Percentiles rank a stretch among this genome's conserved stretches.
These are phyloP conservation scores for Withania somnifera DNA, from an alignment of 305 asterid species.

Conservation along the genomic window DNA sequence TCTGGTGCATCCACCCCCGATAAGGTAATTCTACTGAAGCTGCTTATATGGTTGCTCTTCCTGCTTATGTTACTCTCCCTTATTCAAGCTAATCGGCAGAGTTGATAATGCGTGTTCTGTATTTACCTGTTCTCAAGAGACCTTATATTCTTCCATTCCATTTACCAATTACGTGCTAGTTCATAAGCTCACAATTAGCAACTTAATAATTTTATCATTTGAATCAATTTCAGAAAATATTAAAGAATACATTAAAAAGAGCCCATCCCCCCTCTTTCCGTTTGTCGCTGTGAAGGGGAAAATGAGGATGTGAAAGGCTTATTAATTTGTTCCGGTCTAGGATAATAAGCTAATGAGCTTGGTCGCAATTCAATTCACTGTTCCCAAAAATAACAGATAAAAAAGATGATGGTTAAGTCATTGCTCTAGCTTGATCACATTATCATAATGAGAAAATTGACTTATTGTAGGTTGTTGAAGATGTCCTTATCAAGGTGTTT, in stretches of 20 bases:
- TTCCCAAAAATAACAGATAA: background rate
- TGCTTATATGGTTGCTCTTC: background rate
- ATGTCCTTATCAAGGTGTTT: constrained; percentile 62
- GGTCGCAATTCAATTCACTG: background rate
- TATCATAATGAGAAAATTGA: background rate
- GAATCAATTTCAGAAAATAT: background rate
- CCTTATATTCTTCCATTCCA: background rate
- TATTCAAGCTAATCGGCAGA: background rate
- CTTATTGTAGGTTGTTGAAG: constrained; percentile 42
- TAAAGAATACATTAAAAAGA: background rate
- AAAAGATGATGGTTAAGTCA: background rate
- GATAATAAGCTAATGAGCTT: background rate
- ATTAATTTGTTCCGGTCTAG: background rate
- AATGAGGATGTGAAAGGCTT: background rate
- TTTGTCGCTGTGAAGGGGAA: background rate
- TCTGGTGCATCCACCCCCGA: constrained; percentile 99
- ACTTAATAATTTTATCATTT: background rate
- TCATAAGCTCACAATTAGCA: background rate
- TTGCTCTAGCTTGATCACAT: background rate
- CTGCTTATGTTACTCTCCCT: background rate
- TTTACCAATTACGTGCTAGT: background rate
- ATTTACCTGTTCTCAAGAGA: background rate
- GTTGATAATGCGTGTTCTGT: background rate
- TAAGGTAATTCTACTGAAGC: constrained; percentile 43
- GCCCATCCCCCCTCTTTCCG: background rate